Base-by-base conservation (phyloP, 2,329 filamentous ascomycete species). In the Monascus ruber region DNA sequence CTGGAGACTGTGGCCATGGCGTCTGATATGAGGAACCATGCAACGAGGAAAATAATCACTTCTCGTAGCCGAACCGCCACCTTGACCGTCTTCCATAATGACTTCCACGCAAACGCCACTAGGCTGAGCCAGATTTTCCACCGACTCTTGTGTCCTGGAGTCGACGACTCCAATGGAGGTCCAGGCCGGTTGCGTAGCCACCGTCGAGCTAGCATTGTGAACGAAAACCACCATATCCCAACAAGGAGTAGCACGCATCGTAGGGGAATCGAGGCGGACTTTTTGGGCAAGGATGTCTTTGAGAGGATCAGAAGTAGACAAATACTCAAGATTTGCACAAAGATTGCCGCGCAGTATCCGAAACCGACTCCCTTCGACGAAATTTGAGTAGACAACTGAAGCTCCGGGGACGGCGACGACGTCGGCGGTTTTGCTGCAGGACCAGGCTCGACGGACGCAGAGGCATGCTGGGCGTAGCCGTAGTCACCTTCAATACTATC, bases 21-120 rank as follows among this genome's bases (percentile, higher is more conserved):
- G 53, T 95, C 88, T 1, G 84, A 91, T 1, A 95, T 72, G 31
- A 95, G 71, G 58, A 95, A 94, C 88, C 88, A 95, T 1, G 84
- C 86, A 2, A 73, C 76, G 1, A 95, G 72, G 48, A 94, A 94
- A 0, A 94, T 70, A 6, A 89, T 70, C 0, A 93, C 77, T 48
- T 94, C 79, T 33, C 80, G 79, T 0, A 93, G 58, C 1, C 74
- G 70, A 1, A 77, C 71, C 1, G 86, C 87, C 25, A 88, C 71
- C 48, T 76, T 74, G 9, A 88, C 63, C 0, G 88, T 94, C 37
- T 78, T 76, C 54, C 79, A 87, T 0, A 94, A 70, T 1, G 83
- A 86, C 41, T 74, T 79, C 88, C 88, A 95, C 0, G 86, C 81
- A 55, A 83, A 87, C 0, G 72, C 65, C 9, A 91, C 73, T 54